phyloP scores from a whole-genome alignment of 2,329 filamentous ascomycete genomes.

The Trichoderma arundinaceum region DNA sequence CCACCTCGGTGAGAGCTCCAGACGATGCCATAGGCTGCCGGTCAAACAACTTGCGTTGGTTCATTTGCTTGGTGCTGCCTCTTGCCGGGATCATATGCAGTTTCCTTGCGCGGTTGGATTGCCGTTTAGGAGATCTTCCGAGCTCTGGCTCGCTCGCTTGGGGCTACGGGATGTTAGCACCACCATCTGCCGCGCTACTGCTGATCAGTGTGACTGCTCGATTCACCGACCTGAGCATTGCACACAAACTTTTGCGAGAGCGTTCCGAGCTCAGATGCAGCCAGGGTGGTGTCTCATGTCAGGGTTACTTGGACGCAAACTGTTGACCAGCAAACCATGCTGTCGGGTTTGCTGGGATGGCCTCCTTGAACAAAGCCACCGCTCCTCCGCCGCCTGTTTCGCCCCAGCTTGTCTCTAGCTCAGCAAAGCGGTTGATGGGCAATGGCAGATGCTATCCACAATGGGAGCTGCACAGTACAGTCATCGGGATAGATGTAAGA shows the following conservation, averaged over 20 bases:
- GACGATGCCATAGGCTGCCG: conserved; percentile 28
- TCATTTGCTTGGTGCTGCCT: conserved; percentile 12
- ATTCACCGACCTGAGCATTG: background rate
- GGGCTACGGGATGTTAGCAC: conserved; percentile 20
- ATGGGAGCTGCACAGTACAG: conserved; percentile 4
- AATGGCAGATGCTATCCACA: conserved; percentile 20
- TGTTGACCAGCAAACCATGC: conserved; percentile 2
- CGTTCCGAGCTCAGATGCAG: conserved; percentile 4
- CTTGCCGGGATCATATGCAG: conserved; percentile 22
- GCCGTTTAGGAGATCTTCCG: conserved; percentile 9
- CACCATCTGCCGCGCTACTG: conserved; percentile 1
- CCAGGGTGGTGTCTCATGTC: background rate
- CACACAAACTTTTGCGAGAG: background rate
- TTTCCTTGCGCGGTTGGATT: conserved; percentile 9
- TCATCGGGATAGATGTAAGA: background rate
- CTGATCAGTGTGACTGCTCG: background rate
- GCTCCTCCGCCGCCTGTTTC: background rate
- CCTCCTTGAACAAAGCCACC: background rate
- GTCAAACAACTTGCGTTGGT: conserved; percentile 15
- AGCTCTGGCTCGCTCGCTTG: conserved; percentile 19
- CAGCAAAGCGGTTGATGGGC: background rate
- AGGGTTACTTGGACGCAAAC: conserved; percentile 15
- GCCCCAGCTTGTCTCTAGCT: background rate
- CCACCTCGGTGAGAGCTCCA: conserved; percentile 31
- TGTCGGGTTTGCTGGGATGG: conserved; percentile 19